Evolutionary conservation across 1,284 basidiomycete genomes (phyloP), one percentile per base, ranked within the genome.

Genomic region (Fomitopsis schrenkii): DNA sequence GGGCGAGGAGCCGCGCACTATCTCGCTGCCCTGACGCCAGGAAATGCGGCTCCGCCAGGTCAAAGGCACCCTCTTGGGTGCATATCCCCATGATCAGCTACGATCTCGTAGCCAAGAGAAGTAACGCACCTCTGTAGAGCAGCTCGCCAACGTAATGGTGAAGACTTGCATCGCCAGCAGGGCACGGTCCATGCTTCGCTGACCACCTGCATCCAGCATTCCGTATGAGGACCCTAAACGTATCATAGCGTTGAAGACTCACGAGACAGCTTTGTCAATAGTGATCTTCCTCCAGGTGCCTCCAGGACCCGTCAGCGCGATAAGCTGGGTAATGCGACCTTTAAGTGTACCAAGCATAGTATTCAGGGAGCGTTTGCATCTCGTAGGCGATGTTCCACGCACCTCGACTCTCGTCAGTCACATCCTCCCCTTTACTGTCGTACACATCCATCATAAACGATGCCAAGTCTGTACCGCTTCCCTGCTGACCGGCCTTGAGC

Each of bases 101-200:
- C 19, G 26, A 55, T 3, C 1, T 35, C 14, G 17, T n/a, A n/a
- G 54, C 26, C 42, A 57, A 59, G 45, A 46, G 36, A 14, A 46
- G 35, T 63, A 40, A 26, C 46, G 41, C 63, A 91, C 94, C 95
- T 83, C 94, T 95, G 77, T 88, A 92, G 30, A 95, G 80, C 41
- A 96, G 76, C 72, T 95, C 90, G 7, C 94, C 95, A 58, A 95
- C 76, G 73, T 97, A 97, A 66, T 93, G 88, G 58, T 94, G 93
- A 54, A 98, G 77, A 59, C 84, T 84, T 38, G 88, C 87, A 78
- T 98, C 95, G 36, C 95, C 95, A 40, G 87, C 85, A 15, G 94
- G 91, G 73, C 83, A 88, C n/a, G 80, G 72, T 3, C 91, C 88
- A 64, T 83, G 80, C 70, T 88, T 91, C 10, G 86, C 81, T 53